phyloP scores from a whole-genome alignment of 139 green algal genomes.

The Chlamydomonas sp. region DNA sequence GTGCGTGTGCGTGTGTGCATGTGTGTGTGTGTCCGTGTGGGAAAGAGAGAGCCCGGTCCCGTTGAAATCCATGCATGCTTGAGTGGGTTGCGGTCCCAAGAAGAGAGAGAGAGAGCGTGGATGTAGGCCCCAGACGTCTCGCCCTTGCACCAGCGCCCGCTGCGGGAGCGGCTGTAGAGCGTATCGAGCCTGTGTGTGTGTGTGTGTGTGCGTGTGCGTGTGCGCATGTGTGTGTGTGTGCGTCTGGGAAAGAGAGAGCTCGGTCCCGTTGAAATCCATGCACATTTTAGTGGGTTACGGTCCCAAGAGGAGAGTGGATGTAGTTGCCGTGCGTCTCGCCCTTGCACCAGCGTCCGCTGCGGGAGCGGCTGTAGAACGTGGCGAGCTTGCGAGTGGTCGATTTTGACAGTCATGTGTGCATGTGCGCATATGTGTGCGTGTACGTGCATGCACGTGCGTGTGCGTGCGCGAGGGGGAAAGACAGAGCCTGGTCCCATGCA shows the following conservation, averaged over 20 bases:
- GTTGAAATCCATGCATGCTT: background rate
- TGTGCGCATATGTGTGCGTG: background rate
- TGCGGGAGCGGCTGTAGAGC: background rate
- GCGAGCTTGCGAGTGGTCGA: constrained; percentile 65
- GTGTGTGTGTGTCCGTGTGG: background rate
- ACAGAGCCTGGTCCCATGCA: background rate
- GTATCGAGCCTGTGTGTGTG: constrained; percentile 1
- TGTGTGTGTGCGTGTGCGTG: too few relatives aligned
- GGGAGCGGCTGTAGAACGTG: constrained; percentile 92
- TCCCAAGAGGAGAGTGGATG: constrained; percentile 72
- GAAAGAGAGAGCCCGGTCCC: background rate
- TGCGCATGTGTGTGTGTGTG: background rate
- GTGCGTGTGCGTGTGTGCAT: background rate
- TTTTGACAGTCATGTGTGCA: background rate
- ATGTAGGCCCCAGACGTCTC: constrained; percentile 43
- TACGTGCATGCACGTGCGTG: background rate
- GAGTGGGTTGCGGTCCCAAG: too few relatives aligned
- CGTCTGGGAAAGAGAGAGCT: background rate
- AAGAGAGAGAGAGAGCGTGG: too few relatives aligned
- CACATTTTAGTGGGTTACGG: too few relatives aligned
- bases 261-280: background rate
- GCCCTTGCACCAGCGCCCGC: too few relatives aligned
- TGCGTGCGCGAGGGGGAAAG: background rate
- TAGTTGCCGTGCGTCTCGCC: constrained; percentile 93
- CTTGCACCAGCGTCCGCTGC: constrained; percentile 93